Evolutionary conservation across 2,329 filamentous ascomycete genomes (phyloP).

Genomic region (Penicillium sp.): DNA sequence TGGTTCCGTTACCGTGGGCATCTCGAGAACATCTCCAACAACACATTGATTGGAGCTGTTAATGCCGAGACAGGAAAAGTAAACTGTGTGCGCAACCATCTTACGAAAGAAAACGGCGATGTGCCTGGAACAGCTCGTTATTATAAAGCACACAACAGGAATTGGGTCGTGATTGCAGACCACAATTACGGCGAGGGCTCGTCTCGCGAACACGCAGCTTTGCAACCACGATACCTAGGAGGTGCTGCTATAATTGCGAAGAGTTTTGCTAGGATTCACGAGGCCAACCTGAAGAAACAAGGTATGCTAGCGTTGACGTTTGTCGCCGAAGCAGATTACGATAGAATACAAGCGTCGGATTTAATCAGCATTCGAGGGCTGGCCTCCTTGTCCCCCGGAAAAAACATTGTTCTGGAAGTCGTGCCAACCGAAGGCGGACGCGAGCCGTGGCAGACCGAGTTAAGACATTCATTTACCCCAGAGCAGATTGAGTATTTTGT

Average conservation of each 20-base stretch:
- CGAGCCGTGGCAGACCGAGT: too few relatives aligned
- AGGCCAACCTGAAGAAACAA: conserved; percentile 99
- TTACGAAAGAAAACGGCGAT: conserved; percentile 76
- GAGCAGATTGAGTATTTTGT: too few relatives aligned
- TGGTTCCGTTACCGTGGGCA: conserved; percentile 99
- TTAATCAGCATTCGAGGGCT: too few relatives aligned
- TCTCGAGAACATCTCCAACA: conserved; percentile 99
- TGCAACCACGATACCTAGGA: conserved; percentile 95
- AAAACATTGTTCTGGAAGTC: too few relatives aligned
- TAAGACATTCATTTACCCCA: too few relatives aligned
- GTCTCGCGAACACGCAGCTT: conserved; percentile 96
- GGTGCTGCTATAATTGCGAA: conserved; percentile 95
- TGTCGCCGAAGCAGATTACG: too few relatives aligned
- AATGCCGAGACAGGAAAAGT: conserved; percentile 94
- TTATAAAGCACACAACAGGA: conserved; percentile 95
- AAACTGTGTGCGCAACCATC: conserved; percentile 93
- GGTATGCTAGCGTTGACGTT: too few relatives aligned
- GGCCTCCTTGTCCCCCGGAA: too few relatives aligned
- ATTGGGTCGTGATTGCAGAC: conserved; percentile 97
- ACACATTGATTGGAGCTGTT: conserved; percentile 97
- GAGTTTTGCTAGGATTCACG: conserved; percentile 97
- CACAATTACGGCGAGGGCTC: conserved; percentile 99
- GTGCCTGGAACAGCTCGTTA: conserved; percentile 93
- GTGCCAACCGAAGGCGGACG: too few relatives aligned
- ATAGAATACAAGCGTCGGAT: too few relatives aligned